phyloP scores from a whole-genome alignment of 805 yeast genomes.

The Candida nemodendra region DNA sequence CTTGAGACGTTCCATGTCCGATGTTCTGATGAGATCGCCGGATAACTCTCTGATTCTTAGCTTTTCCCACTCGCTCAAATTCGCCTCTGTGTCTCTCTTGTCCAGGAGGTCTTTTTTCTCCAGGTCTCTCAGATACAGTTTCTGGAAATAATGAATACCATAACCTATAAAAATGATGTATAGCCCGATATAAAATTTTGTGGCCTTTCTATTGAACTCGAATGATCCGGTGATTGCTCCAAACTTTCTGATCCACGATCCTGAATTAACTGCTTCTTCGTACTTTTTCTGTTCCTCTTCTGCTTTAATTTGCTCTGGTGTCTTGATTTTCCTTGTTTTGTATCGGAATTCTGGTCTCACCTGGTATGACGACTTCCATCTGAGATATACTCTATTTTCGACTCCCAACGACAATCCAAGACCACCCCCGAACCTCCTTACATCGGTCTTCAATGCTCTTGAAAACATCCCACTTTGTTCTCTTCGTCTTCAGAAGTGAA shows the following conservation, averaged over 20 bases:
- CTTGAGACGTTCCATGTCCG: slow-evolving; percentile 58
- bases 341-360: slow-evolving; percentile 26
- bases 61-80: slow-evolving; percentile 60
- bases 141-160: slow-evolving; percentile 65
- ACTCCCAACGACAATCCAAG: too few species aligned
- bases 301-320: slow-evolving; percentile 29
- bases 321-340: slow-evolving; percentile 27
- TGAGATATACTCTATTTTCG: too few species aligned
- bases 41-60: slow-evolving; percentile 59
- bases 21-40: slow-evolving; percentile 57
- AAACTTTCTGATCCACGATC: slow-evolving; percentile 40
- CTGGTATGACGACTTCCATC: too few species aligned
- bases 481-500: too few species aligned
- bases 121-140: slow-evolving; percentile 61
- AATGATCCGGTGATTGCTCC: slow-evolving; percentile 54
- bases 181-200: slow-evolving; percentile 60
- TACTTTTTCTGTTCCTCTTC: slow-evolving; percentile 29
- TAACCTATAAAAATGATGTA: slow-evolving; percentile 55
- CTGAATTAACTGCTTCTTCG: slow-evolving; percentile 34
- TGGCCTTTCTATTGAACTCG: slow-evolving; percentile 59
- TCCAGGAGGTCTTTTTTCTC: slow-evolving; percentile 43
- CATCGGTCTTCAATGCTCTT: too few species aligned
- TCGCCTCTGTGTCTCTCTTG: slow-evolving; percentile 33
- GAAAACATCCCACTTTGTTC: too few species aligned
- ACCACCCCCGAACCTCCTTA: too few species aligned